Base-by-base conservation (phyloP, 1,139 yeast species). In the Pichia terricola region DNA sequence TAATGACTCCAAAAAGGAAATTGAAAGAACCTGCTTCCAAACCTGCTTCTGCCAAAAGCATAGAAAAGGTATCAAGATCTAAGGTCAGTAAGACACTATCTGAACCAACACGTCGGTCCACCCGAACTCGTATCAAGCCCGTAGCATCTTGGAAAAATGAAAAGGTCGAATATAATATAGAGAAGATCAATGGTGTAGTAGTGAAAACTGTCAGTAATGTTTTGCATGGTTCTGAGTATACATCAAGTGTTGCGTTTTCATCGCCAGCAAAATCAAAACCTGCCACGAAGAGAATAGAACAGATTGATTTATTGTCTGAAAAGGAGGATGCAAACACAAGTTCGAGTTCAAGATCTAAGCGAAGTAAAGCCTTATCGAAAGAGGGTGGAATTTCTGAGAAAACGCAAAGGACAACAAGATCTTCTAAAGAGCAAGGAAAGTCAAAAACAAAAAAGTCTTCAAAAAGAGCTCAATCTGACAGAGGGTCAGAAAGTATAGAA, bases 121-220 rank as follows among this genome's bases (percentile, higher is more conserved):
- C 71, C 38, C 70, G 96, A 55, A 73, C 77, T 6, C 74, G 75
- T 51, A 72, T 84, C 6, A 77, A 82, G 2, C 94, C 95, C 0
- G 66, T 87, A 51, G 91, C 88, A 9, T 84, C 72, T 59, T 87
- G 96, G 96, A 75, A 85, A 60, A 84, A 83, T 57, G 96, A 88
- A 61, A 69, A 79, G 48, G 74, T 83, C 35, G 75, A 84, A 2
- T 86, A 82, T 56, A 73, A 80, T 44, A 64, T 52, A 65, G 53
- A 67, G 66, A 52, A 48, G n/a, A 76, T 70, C 40, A 61, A 67
- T 27, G 65, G 67, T 11, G 68, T 67, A 22, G 77, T 80, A 2
- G 69, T 80, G n/a, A 78, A 79, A 47, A 76, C 76, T 43, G 73
- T 81, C 30, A 72, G 74, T 46, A 77, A 75, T 51, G 77, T 81